Conservation (phyloP, 2,329 filamentous ascomycete genomes). For the Talaromyces sp. region DNA sequence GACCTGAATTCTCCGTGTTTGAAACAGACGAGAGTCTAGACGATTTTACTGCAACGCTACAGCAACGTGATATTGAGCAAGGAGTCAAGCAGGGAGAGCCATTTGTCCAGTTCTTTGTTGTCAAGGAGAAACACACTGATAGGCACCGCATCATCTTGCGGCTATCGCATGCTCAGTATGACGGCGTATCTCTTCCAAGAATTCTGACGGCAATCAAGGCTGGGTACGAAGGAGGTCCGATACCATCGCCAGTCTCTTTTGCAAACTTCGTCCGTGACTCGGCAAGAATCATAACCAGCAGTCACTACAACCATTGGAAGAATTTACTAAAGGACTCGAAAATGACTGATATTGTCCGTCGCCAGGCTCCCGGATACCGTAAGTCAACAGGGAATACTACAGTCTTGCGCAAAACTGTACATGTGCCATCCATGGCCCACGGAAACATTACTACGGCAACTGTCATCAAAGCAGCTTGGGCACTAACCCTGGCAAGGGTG, state of each 20-base stretch:
- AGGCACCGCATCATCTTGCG: constrained; percentile 51
- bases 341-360: constrained; percentile 40
- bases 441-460: constrained; percentile 59
- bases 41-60: constrained; percentile 49
- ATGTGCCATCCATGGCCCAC: constrained; percentile 41
- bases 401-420: constrained; percentile 27
- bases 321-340: constrained; percentile 52
- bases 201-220: constrained; percentile 57
- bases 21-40: constrained; percentile 48
- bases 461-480: constrained; percentile 63
- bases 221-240: constrained; percentile 42
- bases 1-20: constrained; percentile 48
- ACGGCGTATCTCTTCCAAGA: constrained; percentile 61
- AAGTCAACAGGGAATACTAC: constrained; percentile 31
- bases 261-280: constrained; percentile 41
- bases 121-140: constrained; percentile 37
- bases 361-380: constrained; percentile 28
- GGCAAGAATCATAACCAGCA: constrained; percentile 33
- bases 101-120: constrained; percentile 56
- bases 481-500: constrained; percentile 55
- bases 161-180: constrained; percentile 65
- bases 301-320: constrained; percentile 57
- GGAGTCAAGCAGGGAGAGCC: constrained; percentile 54
- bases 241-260: constrained; percentile 39
- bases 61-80: constrained; percentile 51